Base-by-base conservation (phyloP, 106 monocot genomes). In the Dendrobium officinale region DNA sequence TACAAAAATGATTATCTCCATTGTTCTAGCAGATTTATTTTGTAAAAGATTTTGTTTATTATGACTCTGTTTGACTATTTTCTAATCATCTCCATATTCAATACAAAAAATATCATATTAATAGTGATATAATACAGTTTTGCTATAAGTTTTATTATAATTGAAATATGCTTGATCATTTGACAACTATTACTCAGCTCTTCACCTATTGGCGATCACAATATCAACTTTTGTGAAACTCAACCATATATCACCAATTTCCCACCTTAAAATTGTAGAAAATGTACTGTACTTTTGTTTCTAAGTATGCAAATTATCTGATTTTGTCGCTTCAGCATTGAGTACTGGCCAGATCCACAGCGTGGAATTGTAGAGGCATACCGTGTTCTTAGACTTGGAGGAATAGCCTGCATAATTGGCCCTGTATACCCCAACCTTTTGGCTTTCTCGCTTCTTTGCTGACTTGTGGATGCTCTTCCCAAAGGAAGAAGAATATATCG, bases 401-500 rank as follows among this genome's bases (percentile, higher is more conserved):
- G 96, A 81, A 17, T 83, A 55, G 96, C 96, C 47, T 96, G 96
- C 56, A 0, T 96, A 55, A 96, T 96, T 75, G 96, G 96, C 64
- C 96, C 96, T 26, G 96, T 96, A n/a, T 78, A 96, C 77, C 96
- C 96, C 93, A n/a, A 93, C 96, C 61, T 96, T 96, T 80, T 96
- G 96, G 96, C 82, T 96, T 5, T 93, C 96, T 24, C 91, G 91
- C n/a, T 93, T 96, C 67, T 96, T 96, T 67, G 91, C 96, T 54
- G 96, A 96, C 77, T 81, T 96, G 88, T 96, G 96, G 96, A 96
- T 96, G 96, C 85, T 96, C 73, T 96, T 96, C 54, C 96, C 96
- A 0, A 96, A 86, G 83, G 96, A 96, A 75, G 96, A 96, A 85
- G 96, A 96, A 82, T 96, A 96, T 77, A 88, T 93, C 41, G 96